Conservation (phyloP, 495 filamentous ascomycete species). For the Talaromyces adpressus region DNA sequence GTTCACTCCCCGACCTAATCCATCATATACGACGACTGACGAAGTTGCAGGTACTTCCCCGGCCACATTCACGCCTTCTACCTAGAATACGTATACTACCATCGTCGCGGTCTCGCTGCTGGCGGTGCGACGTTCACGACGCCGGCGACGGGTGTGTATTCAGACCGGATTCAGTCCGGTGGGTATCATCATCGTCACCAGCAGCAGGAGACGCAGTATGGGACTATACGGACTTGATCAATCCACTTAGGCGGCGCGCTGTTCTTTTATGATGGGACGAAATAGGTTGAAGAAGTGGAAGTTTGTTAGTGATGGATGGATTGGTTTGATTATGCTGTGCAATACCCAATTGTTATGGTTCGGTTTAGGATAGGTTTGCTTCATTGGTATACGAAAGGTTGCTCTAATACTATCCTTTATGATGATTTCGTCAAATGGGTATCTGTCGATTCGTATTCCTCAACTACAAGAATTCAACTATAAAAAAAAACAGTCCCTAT, state of each 20-base stretch:
- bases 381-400: not conserved
- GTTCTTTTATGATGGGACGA: not conserved
- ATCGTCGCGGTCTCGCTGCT: constrained; percentile 52
- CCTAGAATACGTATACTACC: constrained; percentile 79
- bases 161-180: constrained; percentile 67
- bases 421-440: not conserved
- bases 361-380: not conserved
- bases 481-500: not conserved
- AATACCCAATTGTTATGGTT: not conserved
- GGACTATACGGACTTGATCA: not conserved
- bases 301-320: not conserved
- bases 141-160: constrained; percentile 71
- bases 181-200: constrained; percentile 34
- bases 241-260: not conserved
- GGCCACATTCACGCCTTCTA: constrained; percentile 91
- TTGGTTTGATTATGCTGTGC: not conserved
- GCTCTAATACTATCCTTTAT: not conserved
- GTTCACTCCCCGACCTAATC: too few species aligned
- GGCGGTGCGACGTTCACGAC: constrained; percentile 37
- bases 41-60: constrained; percentile 56
- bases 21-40: not conserved
- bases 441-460: not conserved
- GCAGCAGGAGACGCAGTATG: constrained; percentile 5
- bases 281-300: not conserved
- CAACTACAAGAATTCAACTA: not conserved